Percentiles rank a stretch among this genome's conserved stretches.
These are phyloP conservation scores for Psilocybe mexicana DNA, from an alignment of 1,284 basidiomycete species.

Conservation along the genomic window DNA sequence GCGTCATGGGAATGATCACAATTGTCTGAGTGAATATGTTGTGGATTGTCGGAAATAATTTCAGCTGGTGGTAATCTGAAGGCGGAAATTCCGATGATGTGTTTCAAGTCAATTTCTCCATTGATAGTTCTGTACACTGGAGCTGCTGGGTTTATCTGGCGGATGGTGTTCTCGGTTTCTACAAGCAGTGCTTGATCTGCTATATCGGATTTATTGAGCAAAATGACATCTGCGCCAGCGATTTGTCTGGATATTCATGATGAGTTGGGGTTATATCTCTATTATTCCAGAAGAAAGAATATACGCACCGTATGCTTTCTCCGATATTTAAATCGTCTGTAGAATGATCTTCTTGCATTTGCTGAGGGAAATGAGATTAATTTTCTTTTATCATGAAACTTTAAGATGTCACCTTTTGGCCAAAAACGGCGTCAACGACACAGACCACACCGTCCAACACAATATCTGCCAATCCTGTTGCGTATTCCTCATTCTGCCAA, in stretches of 20 bases:
- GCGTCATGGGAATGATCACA: conserved; percentile 39
- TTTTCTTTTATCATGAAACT: background rate
- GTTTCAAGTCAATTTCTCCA: conserved; percentile 67
- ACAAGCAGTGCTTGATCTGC: conserved; percentile 43
- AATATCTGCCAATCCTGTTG: conserved; percentile 72
- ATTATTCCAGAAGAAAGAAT: background rate
- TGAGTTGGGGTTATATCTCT: background rate
- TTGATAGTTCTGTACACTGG: conserved; percentile 71
- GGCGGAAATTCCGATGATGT: conserved; percentile 79
- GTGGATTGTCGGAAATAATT: conserved; percentile 11
- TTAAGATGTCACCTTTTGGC: conserved; percentile 55
- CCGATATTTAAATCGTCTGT: conserved; percentile 60
- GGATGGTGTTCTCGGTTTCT: conserved; percentile 60
- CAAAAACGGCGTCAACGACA: conserved; percentile 88
- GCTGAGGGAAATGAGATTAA: conserved; percentile 44
- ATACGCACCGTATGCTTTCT: conserved; percentile 70
- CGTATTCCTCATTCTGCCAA: conserved; percentile 91
- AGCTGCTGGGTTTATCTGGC: conserved; percentile 76
- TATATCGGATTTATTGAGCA: conserved; percentile 88
- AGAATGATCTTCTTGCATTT: conserved; percentile 77
- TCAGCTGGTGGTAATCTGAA: conserved; percentile 44
- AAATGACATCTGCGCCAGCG: conserved; percentile 84
- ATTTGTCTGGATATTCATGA: conserved; percentile 69
- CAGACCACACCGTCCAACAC: conserved; percentile 87
- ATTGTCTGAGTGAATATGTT: conserved; percentile 29